Evolutionary conservation across 352 stramenopile species (phyloP).

Genomic region (Thalassiosira exigua): DNA sequence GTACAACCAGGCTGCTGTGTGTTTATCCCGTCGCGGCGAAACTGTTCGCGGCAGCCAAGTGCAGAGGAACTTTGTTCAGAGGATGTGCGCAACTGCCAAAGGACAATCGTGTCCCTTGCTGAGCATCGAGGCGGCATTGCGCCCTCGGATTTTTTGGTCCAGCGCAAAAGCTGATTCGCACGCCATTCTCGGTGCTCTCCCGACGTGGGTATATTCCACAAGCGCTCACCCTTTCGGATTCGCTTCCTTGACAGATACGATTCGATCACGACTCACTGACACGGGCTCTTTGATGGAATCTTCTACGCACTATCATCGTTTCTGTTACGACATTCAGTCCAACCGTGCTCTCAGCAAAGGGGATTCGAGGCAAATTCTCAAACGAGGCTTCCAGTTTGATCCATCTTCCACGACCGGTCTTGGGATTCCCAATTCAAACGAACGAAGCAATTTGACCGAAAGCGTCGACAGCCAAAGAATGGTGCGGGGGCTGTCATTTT

Average conservation of each 20-base stretch:
- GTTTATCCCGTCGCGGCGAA: neutral
- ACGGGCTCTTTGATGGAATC: neutral
- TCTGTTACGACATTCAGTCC: neutral
- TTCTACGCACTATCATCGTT: neutral
- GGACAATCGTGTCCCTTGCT: constrained; percentile 9
- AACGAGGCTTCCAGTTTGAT: constrained; percentile 19
- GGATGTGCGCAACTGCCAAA: neutral
- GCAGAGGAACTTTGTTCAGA: constrained; percentile 19
- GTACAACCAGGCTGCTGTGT: constrained; percentile 12
- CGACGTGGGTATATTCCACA: neutral
- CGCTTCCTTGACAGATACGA: neutral
- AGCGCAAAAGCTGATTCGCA: neutral
- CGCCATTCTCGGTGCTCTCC: constrained; percentile 15
- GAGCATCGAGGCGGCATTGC: neutral
- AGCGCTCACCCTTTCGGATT: neutral
- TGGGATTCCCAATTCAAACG: constrained; percentile 6
- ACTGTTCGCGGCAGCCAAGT: neutral
- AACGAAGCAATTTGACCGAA: neutral
- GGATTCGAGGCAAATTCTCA: constrained; percentile 20
- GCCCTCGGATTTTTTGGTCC: constrained; percentile 11
- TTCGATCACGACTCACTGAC: constrained; percentile 1
- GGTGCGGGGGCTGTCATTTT: constrained; percentile 14
- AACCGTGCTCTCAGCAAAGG: constrained; percentile 12
- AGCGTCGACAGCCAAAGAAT: constrained; percentile 23
- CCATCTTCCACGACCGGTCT: neutral